phyloP scores from a whole-genome alignment of 164 flowering plant species.

The Vitis rotundifolia region DNA sequence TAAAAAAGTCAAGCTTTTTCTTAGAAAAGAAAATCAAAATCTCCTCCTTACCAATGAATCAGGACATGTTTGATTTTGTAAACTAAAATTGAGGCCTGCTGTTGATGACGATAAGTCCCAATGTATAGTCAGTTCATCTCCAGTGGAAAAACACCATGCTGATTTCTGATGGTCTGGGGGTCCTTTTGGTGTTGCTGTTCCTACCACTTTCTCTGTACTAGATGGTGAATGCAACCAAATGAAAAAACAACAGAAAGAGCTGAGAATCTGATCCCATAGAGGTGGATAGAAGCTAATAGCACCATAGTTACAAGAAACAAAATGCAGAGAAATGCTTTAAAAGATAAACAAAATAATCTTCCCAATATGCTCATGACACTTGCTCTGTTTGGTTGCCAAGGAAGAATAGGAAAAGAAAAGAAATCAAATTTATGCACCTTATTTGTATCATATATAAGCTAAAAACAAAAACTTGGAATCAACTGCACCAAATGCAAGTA shows the following conservation, averaged over 20 bases:
- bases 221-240: conserved; percentile 16
- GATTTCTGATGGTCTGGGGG: conserved; percentile 44
- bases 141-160: conserved; percentile 78
- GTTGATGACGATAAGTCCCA: conserved; percentile 49
- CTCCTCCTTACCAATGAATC: conserved; percentile 41
- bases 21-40: neutral
- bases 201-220: conserved; percentile 87
- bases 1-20: neutral
- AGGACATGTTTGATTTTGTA: conserved; percentile 34
- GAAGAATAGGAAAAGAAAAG: too few relatives aligned
- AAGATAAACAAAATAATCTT: too few relatives aligned
- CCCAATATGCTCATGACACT: too few relatives aligned
- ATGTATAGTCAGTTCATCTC: conserved; percentile 57
- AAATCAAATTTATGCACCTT: too few relatives aligned
- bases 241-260: conserved; percentile 4
- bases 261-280: neutral
- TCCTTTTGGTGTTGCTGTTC: conserved; percentile 80
- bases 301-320: neutral
- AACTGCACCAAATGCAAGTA: too few relatives aligned
- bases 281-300: neutral
- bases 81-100: conserved; percentile 41
- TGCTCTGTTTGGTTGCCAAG: too few relatives aligned
- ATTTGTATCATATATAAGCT: too few relatives aligned
- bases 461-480: too few relatives aligned
- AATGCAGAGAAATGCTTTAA: neutral